phyloP scores from a whole-genome alignment of 2,329 filamentous ascomycete genomes.

The Hirsutella thompsonii region DNA sequence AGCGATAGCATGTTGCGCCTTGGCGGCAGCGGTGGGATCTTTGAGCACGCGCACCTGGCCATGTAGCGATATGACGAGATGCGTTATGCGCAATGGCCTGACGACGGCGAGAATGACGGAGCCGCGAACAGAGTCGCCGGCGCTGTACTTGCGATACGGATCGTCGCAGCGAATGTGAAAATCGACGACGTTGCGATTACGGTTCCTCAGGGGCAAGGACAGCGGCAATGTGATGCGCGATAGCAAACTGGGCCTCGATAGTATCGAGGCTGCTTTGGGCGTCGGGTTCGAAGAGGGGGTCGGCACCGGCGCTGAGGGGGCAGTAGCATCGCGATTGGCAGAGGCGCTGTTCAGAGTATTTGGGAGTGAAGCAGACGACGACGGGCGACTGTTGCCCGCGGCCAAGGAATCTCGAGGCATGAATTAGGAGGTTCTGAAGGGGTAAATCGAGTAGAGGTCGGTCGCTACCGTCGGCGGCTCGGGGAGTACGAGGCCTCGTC shows the following conservation, averaged over 20 bases:
- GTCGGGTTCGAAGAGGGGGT: neutral
- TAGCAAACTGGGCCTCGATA: slow-evolving; percentile 26
- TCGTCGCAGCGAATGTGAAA: slow-evolving; percentile 69
- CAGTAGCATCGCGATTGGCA: slow-evolving; percentile 16
- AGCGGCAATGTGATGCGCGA: slow-evolving; percentile 39
- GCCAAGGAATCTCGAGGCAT: slow-evolving; percentile 10
- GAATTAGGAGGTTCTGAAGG: slow-evolving; percentile 4
- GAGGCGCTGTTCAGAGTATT: slow-evolving; percentile 12
- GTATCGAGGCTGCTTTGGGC: slow-evolving; percentile 3
- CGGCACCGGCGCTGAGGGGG: slow-evolving; percentile 5
- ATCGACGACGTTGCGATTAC: slow-evolving; percentile 56
- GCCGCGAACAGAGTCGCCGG: slow-evolving; percentile 63
- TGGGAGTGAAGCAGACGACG: slow-evolving; percentile 8
- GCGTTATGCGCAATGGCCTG: slow-evolving; percentile 66
- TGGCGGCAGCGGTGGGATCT: slow-evolving; percentile 44
- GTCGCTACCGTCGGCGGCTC: neutral
- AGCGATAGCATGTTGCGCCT: slow-evolving; percentile 32
- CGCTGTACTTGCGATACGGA: slow-evolving; percentile 63
- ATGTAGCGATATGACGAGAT: slow-evolving; percentile 65
- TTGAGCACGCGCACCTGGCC: slow-evolving; percentile 73
- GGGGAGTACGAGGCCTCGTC: neutral
- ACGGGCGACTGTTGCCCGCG: slow-evolving; percentile 7
- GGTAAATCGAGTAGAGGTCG: neutral
- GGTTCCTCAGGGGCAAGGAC: slow-evolving; percentile 34
- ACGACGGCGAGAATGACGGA: slow-evolving; percentile 59